phyloP scores from a whole-genome alignment of 306 rosid species.

The Malus fusca region DNA sequence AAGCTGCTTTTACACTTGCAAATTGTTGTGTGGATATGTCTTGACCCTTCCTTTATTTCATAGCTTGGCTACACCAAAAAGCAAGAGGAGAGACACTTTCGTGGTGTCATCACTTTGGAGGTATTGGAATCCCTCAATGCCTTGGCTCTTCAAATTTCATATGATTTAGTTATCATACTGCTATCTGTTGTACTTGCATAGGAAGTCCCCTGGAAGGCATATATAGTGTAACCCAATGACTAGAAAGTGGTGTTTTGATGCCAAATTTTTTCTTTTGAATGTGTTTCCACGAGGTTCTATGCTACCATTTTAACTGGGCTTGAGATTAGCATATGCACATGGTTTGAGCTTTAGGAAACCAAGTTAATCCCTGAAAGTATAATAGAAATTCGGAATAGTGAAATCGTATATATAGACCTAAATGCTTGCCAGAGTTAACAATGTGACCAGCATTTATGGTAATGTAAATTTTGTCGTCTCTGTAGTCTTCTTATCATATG shows the following conservation, averaged over 20 bases:
- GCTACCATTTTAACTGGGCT: background rate
- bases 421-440: background rate
- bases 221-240: background rate
- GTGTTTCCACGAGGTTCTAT: background rate
- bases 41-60: constrained; percentile 15
- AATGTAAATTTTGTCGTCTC: background rate
- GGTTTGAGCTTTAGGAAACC: background rate
- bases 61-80: constrained; percentile 98
- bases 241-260: background rate
- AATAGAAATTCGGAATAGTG: background rate
- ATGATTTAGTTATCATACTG: background rate
- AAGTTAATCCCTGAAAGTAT: background rate
- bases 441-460: background rate
- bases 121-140: constrained; percentile 28
- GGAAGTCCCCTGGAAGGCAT: background rate
- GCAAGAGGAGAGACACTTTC: constrained; percentile 86
- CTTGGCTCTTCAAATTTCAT: background rate
- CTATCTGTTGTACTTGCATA: background rate
- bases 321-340: background rate
- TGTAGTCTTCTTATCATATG: background rate
- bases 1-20: background rate
- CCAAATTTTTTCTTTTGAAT: background rate
- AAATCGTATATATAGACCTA: background rate
- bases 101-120: constrained; percentile 91
- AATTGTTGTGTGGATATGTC: background rate